Conservation (phyloP, 1,139 yeast species). For the Candida gigantensis region DNA sequence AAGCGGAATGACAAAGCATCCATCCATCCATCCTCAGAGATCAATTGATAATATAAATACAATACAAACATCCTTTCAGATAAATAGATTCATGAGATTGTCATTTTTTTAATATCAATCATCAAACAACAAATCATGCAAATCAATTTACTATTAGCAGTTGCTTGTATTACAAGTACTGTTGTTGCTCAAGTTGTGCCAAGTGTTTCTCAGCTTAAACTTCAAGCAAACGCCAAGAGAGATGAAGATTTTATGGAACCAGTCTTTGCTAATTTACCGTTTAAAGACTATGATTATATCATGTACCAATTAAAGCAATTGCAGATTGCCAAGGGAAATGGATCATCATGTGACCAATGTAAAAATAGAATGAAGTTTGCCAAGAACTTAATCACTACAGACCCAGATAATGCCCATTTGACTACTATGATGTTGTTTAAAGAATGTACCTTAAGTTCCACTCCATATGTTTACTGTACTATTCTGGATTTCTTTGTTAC, state of each 20-base stretch:
- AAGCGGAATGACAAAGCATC: too few relatives aligned
- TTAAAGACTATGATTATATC: constrained; percentile 33
- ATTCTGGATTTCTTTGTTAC: constrained; percentile 40
- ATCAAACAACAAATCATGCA: neutral
- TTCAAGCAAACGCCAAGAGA: constrained; percentile 20
- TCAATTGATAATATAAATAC: too few relatives aligned
- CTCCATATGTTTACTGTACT: constrained; percentile 32
- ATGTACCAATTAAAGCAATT: constrained; percentile 26
- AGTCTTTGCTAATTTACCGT: constrained; percentile 26
- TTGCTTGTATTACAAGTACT: neutral
- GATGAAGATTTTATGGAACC: constrained; percentile 26
- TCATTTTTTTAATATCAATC: too few relatives aligned
- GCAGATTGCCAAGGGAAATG: constrained; percentile 27
- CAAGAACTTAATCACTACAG: constrained; percentile 24
- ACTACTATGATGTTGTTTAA: constrained; percentile 36
- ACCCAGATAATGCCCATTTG: constrained; percentile 38
- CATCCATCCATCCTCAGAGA: too few relatives aligned
- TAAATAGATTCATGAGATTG: too few relatives aligned
- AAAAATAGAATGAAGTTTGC: constrained; percentile 37
- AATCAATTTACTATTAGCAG: neutral
- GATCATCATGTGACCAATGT: constrained; percentile 34
- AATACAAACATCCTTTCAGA: too few relatives aligned
- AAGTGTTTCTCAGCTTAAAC: constrained; percentile 18
- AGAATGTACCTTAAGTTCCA: constrained; percentile 29
- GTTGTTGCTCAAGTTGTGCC: constrained; percentile 20